Evolutionary conservation across 495 filamentous ascomycete genomes (phyloP), one percentile per base, ranked within the genome.

Genomic region (Letharia columbiana): DNA sequence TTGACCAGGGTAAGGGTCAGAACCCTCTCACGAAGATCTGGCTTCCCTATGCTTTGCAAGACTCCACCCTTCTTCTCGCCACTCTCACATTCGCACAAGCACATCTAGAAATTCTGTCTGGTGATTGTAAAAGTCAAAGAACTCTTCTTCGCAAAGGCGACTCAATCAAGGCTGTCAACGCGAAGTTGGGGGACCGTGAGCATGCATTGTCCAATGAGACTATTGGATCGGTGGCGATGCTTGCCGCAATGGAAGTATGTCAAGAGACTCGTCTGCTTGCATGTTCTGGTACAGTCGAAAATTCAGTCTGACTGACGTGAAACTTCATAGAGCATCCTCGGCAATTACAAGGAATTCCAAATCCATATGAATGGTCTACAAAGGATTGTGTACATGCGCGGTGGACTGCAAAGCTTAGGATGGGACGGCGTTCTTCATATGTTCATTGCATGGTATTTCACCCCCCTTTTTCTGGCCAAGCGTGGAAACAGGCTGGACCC

Each of bases 181-280:
- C 60, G 15, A 67, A 44, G 20, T 40, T 70, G 39, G n/a, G 60
- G 8, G 50, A 60, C 35, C 50, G 42, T 4, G 20, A 54, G 5
- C 40, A 52, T 41, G 65, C 45, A 8, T 18, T 58, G 39, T 52
- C 65, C 3, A 61, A 67, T 28, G 56, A 50, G n/a, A 64, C 61
- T 13, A 67, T 67, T 37, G 64, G 68, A 4, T 54, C 64, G 18
- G 65, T 70, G 15, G 65, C 61, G 18, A 61, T 65, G 57, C 61
- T 70, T 6, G 64, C 63, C 9, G 60, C 64, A 17, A 54, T 49
- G n/a, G 65, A 67, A 62, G 68, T 67, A 67, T 11, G 39, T 54
- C 12, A 31, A 11, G 12, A 31, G 11, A 33, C 2, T 15, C 28
- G 10, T 54, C 13, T 33, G 13, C 28, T 54, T 17, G 31, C 10